Percentiles rank a stretch among this genome's conserved stretches.
phyloP scores from a whole-genome alignment of 2,329 filamentous ascomycete genomes.

The Myotisia sp. region DNA sequence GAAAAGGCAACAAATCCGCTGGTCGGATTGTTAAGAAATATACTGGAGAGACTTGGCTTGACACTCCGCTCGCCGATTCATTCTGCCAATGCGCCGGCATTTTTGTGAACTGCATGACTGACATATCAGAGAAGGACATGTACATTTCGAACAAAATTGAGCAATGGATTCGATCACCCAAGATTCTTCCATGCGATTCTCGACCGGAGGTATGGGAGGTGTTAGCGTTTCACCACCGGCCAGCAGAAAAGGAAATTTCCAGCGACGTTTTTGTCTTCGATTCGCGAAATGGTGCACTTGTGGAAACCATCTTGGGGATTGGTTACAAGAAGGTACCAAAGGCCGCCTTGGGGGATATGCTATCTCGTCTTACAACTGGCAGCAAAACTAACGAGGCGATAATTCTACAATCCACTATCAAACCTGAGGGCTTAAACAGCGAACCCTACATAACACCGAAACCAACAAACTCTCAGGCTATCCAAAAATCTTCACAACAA shows the following conservation, averaged over 20 bases:
- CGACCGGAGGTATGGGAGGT: constrained; percentile 4
- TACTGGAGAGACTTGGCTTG: constrained; percentile 2
- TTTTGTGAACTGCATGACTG: constrained; percentile 8
- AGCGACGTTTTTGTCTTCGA: constrained; percentile 7
- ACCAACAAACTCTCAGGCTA: too few relatives aligned
- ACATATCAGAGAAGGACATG: constrained; percentile 6
- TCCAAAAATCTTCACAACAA: background rate
- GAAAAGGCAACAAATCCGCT: constrained; percentile 5
- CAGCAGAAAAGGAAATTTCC: constrained; percentile 3
- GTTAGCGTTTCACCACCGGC: constrained; percentile 2
- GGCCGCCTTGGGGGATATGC: constrained; percentile 1
- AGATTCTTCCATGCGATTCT: background rate
- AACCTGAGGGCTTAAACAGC: background rate
- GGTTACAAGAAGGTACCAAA: constrained; percentile 6
- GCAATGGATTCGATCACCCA: constrained; percentile 7
- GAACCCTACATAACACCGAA: background rate
- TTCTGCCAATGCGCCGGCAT: constrained; percentile 8
- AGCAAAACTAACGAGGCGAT: background rate
- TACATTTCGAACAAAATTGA: constrained; percentile 6
- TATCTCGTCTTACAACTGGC: constrained; percentile 3
- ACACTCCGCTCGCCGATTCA: constrained; percentile 4
- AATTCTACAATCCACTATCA: background rate
- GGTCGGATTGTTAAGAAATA: constrained; percentile 5
- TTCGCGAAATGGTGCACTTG: constrained; percentile 1
- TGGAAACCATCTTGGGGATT: constrained; percentile 6